phyloP scores from a whole-genome alignment of 257 asterid genomes.

The Rauvolfia tetraphylla region DNA sequence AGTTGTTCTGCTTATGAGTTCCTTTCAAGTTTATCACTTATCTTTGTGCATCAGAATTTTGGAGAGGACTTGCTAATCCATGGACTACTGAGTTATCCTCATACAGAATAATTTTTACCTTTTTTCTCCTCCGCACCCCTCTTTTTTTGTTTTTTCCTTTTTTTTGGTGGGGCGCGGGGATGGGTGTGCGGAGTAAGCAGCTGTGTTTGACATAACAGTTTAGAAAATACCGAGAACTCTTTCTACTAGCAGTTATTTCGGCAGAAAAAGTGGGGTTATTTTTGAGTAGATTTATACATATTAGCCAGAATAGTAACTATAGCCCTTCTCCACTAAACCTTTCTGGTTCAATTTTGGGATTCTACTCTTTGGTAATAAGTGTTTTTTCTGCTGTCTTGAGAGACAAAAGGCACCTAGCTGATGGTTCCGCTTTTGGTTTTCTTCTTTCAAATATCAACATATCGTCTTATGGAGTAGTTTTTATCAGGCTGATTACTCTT shows the following conservation, averaged over 20 bases:
- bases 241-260: not conserved
- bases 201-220: not conserved
- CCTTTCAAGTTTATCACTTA: not conserved
- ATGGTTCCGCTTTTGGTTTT: not conserved
- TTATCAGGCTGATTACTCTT: not conserved
- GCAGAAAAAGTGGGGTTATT: not conserved
- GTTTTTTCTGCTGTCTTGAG: not conserved
- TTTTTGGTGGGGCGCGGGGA: no score
- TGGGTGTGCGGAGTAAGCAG: not conserved
- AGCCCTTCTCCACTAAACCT: not conserved
- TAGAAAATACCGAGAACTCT: not conserved
- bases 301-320: not conserved
- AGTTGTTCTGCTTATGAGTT: not conserved
- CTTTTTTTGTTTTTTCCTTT: not conserved
- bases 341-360: not conserved
- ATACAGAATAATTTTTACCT: not conserved
- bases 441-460: not conserved
- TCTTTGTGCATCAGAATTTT: no score
- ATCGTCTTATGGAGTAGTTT: not conserved
- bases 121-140: no score
- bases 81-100: not conserved
- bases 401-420: not conserved
- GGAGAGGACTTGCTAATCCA: not conserved
- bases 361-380: not conserved
- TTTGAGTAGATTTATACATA: not conserved